Base-by-base conservation (phyloP, 441 rosid species). In the California macrophylla region DNA sequence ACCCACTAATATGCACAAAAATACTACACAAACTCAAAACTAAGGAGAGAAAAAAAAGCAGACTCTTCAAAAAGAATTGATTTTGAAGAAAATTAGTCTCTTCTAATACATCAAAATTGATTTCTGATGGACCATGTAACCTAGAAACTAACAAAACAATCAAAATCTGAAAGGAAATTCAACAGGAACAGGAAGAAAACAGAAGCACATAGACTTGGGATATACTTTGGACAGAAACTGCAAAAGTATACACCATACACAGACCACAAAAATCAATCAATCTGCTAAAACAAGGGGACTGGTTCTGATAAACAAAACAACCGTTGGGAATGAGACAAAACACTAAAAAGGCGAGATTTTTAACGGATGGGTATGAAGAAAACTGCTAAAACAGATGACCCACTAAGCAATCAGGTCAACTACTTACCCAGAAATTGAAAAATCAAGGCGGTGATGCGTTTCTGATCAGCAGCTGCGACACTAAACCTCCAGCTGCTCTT, bases 401-500 rank as follows among this genome's bases (percentile, higher is more conserved):
- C 36, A 62, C 28, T 5, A 26, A 62, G 21, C 26, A 28, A 62
- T 16, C 20, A 56, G 72, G 78, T 67, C 76, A 80, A 76, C 32
- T 9, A 16, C 82, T 66, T 66, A 79, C 85, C 75, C 71, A 75
- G 74, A 68, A 30, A 66, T 60, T 4, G 28, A 65, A 75, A 30
- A 75, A 36, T 34, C 23, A 50, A 61, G 18, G 67, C 40, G 50
- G 70, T 42, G 20, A 75, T 40, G 34, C 66, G 72, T 42, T 36
- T 66, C 66, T 73, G 78, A 73, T 66, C 77, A 80, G 86, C 85
- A 82, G 88, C 89, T 77, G 83, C 72, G 75, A 85, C 64, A 66
- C 77, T 56, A 70, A 74, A 78, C 76, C 82, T 78, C 81, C 89
- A 89, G 91, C 92, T 69, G 91, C 87, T 78, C 69, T 76, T 71